A percentile compares a stretch with the other conserved stretches of the same genome.
Conservation (phyloP, 345 rosid species). For the Limnanthes douglasii region DNA sequence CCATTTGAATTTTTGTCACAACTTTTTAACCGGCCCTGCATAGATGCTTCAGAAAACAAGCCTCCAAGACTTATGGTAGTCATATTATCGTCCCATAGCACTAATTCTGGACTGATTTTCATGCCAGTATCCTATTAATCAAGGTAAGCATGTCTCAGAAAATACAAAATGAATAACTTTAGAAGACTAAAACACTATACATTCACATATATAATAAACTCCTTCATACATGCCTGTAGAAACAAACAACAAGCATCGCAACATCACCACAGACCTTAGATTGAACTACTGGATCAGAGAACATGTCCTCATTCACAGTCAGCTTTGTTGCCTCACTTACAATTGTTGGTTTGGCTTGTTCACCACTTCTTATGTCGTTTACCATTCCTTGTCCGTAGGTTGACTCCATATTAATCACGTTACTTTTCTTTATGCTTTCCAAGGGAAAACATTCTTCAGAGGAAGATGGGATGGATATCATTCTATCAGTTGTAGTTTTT, state of each 20-base stretch:
- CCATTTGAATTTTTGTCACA: slow-evolving; percentile 21
- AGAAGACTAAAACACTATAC: neutral
- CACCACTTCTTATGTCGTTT: slow-evolving; percentile 13
- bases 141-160: slow-evolving; percentile 11
- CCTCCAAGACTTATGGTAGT: slow-evolving; percentile 77
- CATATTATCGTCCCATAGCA: slow-evolving; percentile 55
- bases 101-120: slow-evolving; percentile 20
- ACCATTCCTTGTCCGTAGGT: slow-evolving; percentile 2
- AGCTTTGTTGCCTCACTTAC: slow-evolving; percentile 14
- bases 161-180: neutral
- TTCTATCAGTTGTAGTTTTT: slow-evolving; percentile 10
- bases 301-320: slow-evolving; percentile 13
- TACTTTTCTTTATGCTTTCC: slow-evolving; percentile 15
- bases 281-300: slow-evolving; percentile 15
- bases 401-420: slow-evolving; percentile 6
- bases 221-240: neutral
- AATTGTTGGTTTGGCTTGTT: slow-evolving; percentile 12
- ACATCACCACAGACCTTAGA: slow-evolving; percentile 21
- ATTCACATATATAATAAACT: too few relatives aligned
- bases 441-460: slow-evolving; percentile 13
- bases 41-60: slow-evolving; percentile 65
- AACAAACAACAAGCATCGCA: neutral
- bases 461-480: slow-evolving; percentile 18
- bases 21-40: slow-evolving; percentile 28
- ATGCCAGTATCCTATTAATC: slow-evolving; percentile 31